These are phyloP conservation scores for Calocybe cyanea DNA, from an alignment of 768 basidiomycete species.

Conservation along the genomic window DNA sequence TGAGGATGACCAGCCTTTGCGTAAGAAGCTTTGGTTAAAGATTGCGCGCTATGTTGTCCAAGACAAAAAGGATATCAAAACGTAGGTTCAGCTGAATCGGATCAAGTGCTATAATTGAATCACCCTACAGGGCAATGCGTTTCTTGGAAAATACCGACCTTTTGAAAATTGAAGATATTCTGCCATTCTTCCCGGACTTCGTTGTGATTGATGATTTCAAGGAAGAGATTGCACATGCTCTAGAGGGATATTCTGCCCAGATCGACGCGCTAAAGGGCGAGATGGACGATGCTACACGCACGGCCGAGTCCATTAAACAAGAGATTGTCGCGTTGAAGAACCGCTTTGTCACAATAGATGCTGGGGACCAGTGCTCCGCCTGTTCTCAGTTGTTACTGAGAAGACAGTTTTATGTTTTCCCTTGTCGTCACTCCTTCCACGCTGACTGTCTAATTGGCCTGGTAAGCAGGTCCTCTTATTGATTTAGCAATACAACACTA, in stretches of 20 bases:
- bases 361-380: slow-evolving; percentile 79
- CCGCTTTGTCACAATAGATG: slow-evolving; percentile 90
- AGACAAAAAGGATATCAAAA: slow-evolving; percentile 96
- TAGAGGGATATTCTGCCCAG: slow-evolving; percentile 91
- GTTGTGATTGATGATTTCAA: slow-evolving; percentile 99
- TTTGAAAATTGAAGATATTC: slow-evolving; percentile 96
- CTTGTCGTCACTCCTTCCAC: slow-evolving; percentile 97
- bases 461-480: slow-evolving; percentile 51
- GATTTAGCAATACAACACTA: slow-evolving; percentile 8
- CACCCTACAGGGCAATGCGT: slow-evolving; percentile 76
- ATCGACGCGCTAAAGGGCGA: slow-evolving; percentile 88
- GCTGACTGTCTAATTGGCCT: slow-evolving; percentile 94
- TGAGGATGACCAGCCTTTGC: slow-evolving; percentile 78
- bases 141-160: slow-evolving; percentile 94
- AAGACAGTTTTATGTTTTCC: slow-evolving; percentile 97
- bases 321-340: slow-evolving; percentile 83
- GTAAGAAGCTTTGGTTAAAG: slow-evolving; percentile 97
- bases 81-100: slow-evolving; percentile 54
- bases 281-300: slow-evolving; percentile 94
- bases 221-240: slow-evolving; percentile 92
- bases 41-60: slow-evolving; percentile 98
- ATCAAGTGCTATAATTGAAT: slow-evolving; percentile 3
- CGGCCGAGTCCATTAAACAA: slow-evolving; percentile 89
- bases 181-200: slow-evolving; percentile 99
- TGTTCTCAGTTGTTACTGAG: slow-evolving; percentile 76